Conservation (phyloP, 441 rosid genomes). For the Adansonia grandidieri region DNA sequence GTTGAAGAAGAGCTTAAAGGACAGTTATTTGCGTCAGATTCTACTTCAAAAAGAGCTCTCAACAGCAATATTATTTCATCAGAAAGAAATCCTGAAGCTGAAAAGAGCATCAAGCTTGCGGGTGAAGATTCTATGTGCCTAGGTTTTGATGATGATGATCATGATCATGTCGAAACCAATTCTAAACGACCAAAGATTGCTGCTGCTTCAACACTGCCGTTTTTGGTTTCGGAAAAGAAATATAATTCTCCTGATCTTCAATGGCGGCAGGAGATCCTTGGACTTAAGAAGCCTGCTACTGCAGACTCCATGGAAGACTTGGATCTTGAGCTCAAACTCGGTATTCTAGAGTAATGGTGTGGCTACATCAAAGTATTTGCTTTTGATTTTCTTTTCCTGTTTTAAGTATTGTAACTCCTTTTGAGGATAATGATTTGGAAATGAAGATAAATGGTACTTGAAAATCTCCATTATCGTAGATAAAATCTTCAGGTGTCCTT, state of each 20-base stretch:
- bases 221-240: no score
- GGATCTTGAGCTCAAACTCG: no score
- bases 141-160: slow-evolving; percentile 17
- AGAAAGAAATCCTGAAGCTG: slow-evolving; percentile 3
- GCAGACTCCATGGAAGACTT: no score
- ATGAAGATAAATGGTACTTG: neutral
- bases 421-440: neutral
- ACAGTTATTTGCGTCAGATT: slow-evolving; percentile 22
- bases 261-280: no score
- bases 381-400: no score
- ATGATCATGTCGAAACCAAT: slow-evolving; percentile 40
- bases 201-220: no score
- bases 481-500: slow-evolving; percentile 10
- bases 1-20: slow-evolving; percentile 24
- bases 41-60: slow-evolving; percentile 9
- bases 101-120: slow-evolving; percentile 2
- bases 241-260: no score
- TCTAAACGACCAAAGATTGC: slow-evolving; percentile 13
- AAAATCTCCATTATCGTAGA: neutral
- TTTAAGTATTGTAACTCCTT: neutral
- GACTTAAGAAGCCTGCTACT: no score
- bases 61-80: neutral
- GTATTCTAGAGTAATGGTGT: no score
- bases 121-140: slow-evolving; percentile 17
- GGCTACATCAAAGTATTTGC: no score